phyloP scores from a whole-genome alignment of 2,329 filamentous ascomycete genomes.

The Pseudonectria buxi region DNA sequence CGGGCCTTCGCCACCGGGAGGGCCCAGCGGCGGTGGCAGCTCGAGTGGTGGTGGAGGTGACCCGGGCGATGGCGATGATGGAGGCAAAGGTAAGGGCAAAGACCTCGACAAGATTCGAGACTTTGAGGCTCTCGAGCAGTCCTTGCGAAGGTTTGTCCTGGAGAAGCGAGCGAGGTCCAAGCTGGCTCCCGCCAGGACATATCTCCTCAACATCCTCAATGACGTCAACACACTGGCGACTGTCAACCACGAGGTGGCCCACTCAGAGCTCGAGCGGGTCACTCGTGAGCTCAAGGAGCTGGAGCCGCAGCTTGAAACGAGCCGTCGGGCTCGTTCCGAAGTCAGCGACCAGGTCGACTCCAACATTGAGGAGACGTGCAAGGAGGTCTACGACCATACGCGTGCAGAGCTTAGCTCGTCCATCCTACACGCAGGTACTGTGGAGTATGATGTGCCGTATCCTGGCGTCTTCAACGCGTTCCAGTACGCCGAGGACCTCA shows the following conservation, averaged over 20 bases:
- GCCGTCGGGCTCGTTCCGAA: conserved; percentile 70
- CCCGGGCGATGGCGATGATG: conserved; percentile 51
- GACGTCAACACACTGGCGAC: conserved; percentile 77
- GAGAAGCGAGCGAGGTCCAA: conserved; percentile 95
- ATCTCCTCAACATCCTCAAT: conserved; percentile 85
- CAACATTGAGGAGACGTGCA: conserved; percentile 77
- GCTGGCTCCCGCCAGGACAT: conserved; percentile 89
- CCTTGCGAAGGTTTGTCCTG: conserved; percentile 83
- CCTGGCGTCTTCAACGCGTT: conserved; percentile 80
- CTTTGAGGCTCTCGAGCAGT: conserved; percentile 84
- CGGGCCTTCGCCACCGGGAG: conserved; percentile 49
- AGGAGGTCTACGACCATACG: conserved; percentile 79
- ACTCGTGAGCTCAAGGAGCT: conserved; percentile 72
- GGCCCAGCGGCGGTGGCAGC: conserved; percentile 46
- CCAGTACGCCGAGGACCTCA: conserved; percentile 88
- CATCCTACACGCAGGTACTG: conserved; percentile 69
- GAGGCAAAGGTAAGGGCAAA: conserved; percentile 76
- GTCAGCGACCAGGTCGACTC: conserved; percentile 75
- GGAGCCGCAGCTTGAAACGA: conserved; percentile 78
- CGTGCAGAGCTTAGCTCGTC: conserved; percentile 67
- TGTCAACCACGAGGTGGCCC: conserved; percentile 82
- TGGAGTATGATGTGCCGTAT: conserved; percentile 76
- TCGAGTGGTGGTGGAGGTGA: conserved; percentile 50
- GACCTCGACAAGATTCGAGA: conserved; percentile 82
- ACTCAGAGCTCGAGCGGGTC: conserved; percentile 77